A percentile compares a stretch with the other conserved stretches of the same genome.
These are phyloP conservation scores for Meyerozyma sp. DNA, from an alignment of 1,139 yeast species.

Conservation along the genomic window DNA sequence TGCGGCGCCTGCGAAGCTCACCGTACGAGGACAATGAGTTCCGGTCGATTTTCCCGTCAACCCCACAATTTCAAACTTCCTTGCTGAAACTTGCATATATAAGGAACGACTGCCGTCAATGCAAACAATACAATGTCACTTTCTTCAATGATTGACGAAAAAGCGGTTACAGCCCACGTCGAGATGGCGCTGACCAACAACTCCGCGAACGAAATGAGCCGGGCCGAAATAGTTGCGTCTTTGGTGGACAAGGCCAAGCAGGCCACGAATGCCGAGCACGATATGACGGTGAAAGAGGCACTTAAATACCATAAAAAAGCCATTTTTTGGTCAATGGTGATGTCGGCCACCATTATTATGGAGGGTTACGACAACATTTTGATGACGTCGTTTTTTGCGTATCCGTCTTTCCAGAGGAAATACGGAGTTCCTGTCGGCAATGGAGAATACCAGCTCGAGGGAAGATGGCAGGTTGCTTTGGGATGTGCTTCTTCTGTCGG, in stretches of 20 bases:
- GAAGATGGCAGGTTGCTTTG: slow-evolving; percentile 20
- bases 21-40: not conserved
- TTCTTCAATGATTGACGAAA: not conserved
- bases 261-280: slow-evolving; percentile 18
- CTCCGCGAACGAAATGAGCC: not conserved
- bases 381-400: slow-evolving; percentile 18
- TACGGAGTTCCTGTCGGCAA: slow-evolving; percentile 13
- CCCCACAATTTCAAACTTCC: not conserved
- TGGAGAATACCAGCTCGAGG: slow-evolving; percentile 13
- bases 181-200: not conserved
- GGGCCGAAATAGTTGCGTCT: not conserved
- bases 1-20: not conserved
- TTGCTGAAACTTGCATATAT: not conserved
- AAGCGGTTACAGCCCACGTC: not conserved
- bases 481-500: slow-evolving; percentile 17
- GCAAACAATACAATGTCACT: not conserved
- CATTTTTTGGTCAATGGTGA: slow-evolving; percentile 18
- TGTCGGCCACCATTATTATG: slow-evolving; percentile 20
- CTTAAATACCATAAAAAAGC: slow-evolving; percentile 15
- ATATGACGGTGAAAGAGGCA: slow-evolving; percentile 13
- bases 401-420: slow-evolving; percentile 16
- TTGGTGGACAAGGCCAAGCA: slow-evolving; percentile 9
- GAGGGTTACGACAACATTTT: slow-evolving; percentile 20
- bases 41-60: not conserved
- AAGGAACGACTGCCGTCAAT: not conserved